Conservation (phyloP, 73 alveolate genomes). For the Tetrahymena malaccensis region DNA sequence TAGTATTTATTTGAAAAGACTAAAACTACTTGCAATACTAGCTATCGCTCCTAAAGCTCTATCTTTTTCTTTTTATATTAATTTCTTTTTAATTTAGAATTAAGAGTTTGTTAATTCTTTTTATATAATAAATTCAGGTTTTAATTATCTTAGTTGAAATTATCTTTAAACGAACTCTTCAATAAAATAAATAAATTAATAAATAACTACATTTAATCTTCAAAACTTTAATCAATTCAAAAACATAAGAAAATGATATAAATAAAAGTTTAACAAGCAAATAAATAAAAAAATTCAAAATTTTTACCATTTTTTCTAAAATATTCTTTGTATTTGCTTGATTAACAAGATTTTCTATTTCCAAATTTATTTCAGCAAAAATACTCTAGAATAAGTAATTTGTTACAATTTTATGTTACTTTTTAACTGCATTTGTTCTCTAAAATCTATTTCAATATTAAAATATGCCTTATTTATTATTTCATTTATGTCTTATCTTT, state of each 20-base stretch:
- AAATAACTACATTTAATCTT: not conserved
- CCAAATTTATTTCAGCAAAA: not conserved
- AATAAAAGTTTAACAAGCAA: not conserved
- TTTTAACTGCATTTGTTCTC: not conserved
- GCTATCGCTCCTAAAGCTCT: not conserved
- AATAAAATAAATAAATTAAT: not conserved
- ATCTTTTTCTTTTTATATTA: not conserved
- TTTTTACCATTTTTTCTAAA: not conserved
- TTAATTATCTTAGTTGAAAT: not conserved
- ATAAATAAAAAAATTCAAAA: not conserved
- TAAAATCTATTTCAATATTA: too few species aligned
- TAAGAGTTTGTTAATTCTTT: not conserved
- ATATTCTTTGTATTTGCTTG: not conserved
- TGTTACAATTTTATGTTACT: not conserved
- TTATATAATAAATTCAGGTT: not conserved
- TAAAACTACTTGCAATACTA: not conserved
- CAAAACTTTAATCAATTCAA: not conserved
- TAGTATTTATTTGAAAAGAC: not conserved
- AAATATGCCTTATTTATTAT: too few species aligned
- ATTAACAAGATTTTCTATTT: not conserved
- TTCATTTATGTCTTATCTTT: too few species aligned
- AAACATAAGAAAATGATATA: not conserved
- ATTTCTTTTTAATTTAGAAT: not conserved
- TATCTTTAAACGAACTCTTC: not conserved
- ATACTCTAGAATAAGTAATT: not conserved